These are phyloP conservation scores for Monosporascus sp. DNA, from an alignment of 2,329 filamentous ascomycete species.

Conservation along the genomic window DNA sequence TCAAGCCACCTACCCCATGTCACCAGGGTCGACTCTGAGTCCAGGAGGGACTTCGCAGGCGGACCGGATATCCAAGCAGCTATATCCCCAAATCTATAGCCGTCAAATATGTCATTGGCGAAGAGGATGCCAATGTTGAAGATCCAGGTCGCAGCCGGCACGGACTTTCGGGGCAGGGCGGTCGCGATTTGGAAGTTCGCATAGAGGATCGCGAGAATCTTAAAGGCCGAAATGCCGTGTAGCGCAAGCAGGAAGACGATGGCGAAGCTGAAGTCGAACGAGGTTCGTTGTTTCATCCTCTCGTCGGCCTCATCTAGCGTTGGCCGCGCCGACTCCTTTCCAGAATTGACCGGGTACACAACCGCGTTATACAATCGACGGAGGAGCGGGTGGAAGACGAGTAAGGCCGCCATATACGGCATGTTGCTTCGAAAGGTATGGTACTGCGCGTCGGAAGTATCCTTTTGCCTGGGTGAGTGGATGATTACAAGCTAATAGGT, in stretches of 20 bases:
- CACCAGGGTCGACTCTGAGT: slow-evolving; percentile 40
- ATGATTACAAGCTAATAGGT: not conserved
- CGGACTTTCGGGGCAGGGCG: slow-evolving; percentile 59
- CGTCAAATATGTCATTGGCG: slow-evolving; percentile 76
- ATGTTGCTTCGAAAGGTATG: slow-evolving; percentile 78
- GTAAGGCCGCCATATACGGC: slow-evolving; percentile 68
- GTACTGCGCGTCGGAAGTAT: slow-evolving; percentile 88
- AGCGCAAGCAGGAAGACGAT: slow-evolving; percentile 71
- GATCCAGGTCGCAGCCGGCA: slow-evolving; percentile 76
- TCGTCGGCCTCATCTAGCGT: slow-evolving; percentile 43
- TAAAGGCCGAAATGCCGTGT: slow-evolving; percentile 80
- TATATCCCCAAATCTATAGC: slow-evolving; percentile 67
- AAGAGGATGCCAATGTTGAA: slow-evolving; percentile 87
- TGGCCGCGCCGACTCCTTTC: slow-evolving; percentile 22
- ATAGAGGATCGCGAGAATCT: slow-evolving; percentile 74
- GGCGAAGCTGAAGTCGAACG: slow-evolving; percentile 81
- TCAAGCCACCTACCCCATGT: slow-evolving; percentile 71
- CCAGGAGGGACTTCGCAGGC: slow-evolving; percentile 26
- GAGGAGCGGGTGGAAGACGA: slow-evolving; percentile 74
- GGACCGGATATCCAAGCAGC: slow-evolving; percentile 43
- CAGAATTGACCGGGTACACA: slow-evolving; percentile 34
- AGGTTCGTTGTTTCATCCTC: slow-evolving; percentile 63
- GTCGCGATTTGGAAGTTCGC: slow-evolving; percentile 79
- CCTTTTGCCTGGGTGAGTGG: slow-evolving; percentile 42
- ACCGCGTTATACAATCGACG: slow-evolving; percentile 64